Conservation (phyloP, 2,329 filamentous ascomycete species). For the Hypomyces rosellus region DNA sequence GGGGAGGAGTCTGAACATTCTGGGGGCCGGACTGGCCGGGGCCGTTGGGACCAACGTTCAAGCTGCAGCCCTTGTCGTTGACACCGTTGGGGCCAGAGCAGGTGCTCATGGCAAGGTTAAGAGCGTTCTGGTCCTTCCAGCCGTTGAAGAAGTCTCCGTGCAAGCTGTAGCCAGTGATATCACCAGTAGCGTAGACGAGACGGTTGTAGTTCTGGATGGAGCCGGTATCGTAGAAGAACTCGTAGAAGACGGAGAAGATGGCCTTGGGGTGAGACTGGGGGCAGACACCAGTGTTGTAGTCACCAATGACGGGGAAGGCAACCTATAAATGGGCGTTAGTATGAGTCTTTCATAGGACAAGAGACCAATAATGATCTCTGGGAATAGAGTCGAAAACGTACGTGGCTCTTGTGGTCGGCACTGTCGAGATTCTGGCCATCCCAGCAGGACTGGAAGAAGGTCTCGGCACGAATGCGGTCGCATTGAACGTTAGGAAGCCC, state of each 20-base stretch:
- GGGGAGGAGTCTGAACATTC: constrained; percentile 15
- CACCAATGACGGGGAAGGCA: constrained; percentile 20
- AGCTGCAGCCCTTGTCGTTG: constrained; percentile 17
- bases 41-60: constrained; percentile 20
- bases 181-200: constrained; percentile 22
- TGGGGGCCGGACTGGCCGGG: constrained; percentile 16
- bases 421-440: constrained; percentile 52
- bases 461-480: constrained; percentile 44
- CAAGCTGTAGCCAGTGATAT: constrained; percentile 23
- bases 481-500: constrained; percentile 46
- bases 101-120: constrained; percentile 20
- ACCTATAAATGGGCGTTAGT: constrained; percentile 13
- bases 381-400: constrained; percentile 19
- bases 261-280: constrained; percentile 33
- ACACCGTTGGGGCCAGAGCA: constrained; percentile 21
- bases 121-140: constrained; percentile 22
- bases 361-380: too few species aligned
- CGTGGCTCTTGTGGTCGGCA: constrained; percentile 49
- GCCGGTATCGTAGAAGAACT: constrained; percentile 39
- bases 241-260: constrained; percentile 39
- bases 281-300: constrained; percentile 12
- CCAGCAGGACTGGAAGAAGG: constrained; percentile 59
- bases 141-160: constrained; percentile 26
- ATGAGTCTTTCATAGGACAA: too few species aligned
- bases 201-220: constrained; percentile 22